These are phyloP conservation scores for Camellia oleifera DNA, from an alignment of 179 eudicot genomes.

Conservation along the genomic window DNA sequence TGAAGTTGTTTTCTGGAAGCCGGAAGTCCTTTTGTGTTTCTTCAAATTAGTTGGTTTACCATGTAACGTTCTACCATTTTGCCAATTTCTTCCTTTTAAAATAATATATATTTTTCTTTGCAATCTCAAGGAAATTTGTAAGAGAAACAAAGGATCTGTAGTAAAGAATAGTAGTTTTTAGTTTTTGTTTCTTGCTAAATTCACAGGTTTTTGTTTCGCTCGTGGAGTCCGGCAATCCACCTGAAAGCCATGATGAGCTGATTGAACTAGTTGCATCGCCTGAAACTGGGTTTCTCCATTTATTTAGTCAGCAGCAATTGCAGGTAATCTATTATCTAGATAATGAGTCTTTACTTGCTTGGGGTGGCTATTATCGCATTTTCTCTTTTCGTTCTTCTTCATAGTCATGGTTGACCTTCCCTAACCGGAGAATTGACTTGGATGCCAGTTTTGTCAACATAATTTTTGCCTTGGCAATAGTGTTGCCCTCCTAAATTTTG, in stretches of 20 bases:
- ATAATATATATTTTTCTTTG: neutral
- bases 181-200: neutral
- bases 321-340: conserved; percentile 46
- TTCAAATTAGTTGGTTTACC: neutral
- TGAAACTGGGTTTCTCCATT: conserved; percentile 60
- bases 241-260: conserved; percentile 62
- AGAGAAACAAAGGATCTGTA: neutral
- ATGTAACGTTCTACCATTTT: neutral
- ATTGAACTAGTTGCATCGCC: conserved; percentile 77
- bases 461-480: neutral
- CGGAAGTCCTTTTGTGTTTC: neutral
- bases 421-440: neutral
- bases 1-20: conserved; percentile 22
- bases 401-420: no score
- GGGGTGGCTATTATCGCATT: neutral
- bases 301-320: conserved; percentile 85
- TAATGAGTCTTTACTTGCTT: neutral
- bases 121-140: neutral
- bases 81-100: neutral
- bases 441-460: neutral
- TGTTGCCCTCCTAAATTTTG: neutral
- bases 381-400: no score
- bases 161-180: neutral
- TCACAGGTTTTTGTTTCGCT: conserved; percentile 76
- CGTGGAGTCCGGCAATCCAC: conserved; percentile 62